phyloP scores from a whole-genome alignment of 2,329 filamentous ascomycete species.

The Verticillium klebahnii region DNA sequence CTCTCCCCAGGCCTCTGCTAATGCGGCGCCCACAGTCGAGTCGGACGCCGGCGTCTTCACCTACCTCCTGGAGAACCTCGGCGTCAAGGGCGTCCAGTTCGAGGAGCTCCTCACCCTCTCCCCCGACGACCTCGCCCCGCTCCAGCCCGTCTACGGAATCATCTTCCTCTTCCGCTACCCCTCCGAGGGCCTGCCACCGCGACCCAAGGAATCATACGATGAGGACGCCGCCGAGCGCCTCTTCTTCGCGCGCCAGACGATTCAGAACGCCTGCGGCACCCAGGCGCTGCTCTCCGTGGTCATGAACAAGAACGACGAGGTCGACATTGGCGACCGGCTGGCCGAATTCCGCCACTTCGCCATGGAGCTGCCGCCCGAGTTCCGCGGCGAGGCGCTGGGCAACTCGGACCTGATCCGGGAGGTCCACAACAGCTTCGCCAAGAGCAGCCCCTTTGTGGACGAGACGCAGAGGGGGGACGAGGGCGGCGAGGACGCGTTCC shows the following conservation, averaged over 20 bases:
- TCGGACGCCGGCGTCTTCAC: slow-evolving; percentile 98
- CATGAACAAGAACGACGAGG: slow-evolving; percentile 70
- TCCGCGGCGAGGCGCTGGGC: slow-evolving; percentile 56
- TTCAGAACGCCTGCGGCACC: slow-evolving; percentile 97
- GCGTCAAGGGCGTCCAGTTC: slow-evolving; percentile 91
- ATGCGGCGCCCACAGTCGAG: slow-evolving; percentile 54
- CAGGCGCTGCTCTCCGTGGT: slow-evolving; percentile 90
- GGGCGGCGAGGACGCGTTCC: slow-evolving; percentile 84
- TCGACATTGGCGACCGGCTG: slow-evolving; percentile 70
- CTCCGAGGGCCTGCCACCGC: slow-evolving; percentile 55
- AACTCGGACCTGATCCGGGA: slow-evolving; percentile 66
- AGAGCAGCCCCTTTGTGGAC: slow-evolving; percentile 85
- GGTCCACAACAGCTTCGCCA: slow-evolving; percentile 87
- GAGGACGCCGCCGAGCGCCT: slow-evolving; percentile 66
- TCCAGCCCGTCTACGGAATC: slow-evolving; percentile 84
- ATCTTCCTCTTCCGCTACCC: slow-evolving; percentile 99
- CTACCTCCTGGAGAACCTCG: slow-evolving; percentile 85
- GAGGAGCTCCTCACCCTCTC: slow-evolving; percentile 93
- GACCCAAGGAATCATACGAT: slow-evolving; percentile 56
- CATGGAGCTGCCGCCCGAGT: slow-evolving; percentile 72
- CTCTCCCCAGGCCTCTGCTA: slow-evolving; percentile 14
- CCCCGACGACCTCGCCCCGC: slow-evolving; percentile 62
- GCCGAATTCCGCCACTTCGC: slow-evolving; percentile 85
- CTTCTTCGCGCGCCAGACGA: slow-evolving; percentile 96
- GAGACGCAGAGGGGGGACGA: slow-evolving; percentile 72